Conservation (phyloP, 306 rosid genomes). For the Cucumis melo region DNA sequence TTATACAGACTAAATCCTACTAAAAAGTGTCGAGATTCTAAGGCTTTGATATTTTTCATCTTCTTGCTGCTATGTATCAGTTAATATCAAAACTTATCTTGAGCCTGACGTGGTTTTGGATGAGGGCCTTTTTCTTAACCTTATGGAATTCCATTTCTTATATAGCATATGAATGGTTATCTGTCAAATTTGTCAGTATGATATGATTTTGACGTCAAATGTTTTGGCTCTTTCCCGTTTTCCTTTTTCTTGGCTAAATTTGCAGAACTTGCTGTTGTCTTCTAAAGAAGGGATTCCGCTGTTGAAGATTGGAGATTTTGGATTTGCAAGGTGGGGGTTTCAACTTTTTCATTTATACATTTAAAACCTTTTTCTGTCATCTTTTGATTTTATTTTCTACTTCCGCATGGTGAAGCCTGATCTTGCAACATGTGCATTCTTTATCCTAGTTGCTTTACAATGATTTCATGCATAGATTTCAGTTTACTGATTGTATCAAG, state of each 20-base stretch:
- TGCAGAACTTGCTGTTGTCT: conserved; percentile 84
- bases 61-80: not conserved
- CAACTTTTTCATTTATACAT: not conserved
- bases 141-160: not conserved
- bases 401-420: not conserved
- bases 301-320: conserved; percentile 93
- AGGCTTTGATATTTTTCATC: conserved; percentile 15
- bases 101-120: not conserved
- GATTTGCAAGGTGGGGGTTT: conserved; percentile 73
- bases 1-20: not conserved
- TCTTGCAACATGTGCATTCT: not conserved
- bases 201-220: not conserved
- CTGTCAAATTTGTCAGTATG: conserved; percentile 1
- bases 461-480: not conserved
- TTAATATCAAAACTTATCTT: not conserved
- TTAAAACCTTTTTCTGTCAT: not conserved
- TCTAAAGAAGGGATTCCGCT: conserved; percentile 31
- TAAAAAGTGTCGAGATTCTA: conserved; percentile 67
- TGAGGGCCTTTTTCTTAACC: not conserved
- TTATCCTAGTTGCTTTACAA: not conserved
- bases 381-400: conserved; percentile 1
- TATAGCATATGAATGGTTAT: not conserved
- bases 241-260: conserved; percentile 7
- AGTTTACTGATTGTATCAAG: not conserved
- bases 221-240: not conserved